Conservation (phyloP, 164 flowering plant genomes). For the Nymphaea colorata region DNA sequence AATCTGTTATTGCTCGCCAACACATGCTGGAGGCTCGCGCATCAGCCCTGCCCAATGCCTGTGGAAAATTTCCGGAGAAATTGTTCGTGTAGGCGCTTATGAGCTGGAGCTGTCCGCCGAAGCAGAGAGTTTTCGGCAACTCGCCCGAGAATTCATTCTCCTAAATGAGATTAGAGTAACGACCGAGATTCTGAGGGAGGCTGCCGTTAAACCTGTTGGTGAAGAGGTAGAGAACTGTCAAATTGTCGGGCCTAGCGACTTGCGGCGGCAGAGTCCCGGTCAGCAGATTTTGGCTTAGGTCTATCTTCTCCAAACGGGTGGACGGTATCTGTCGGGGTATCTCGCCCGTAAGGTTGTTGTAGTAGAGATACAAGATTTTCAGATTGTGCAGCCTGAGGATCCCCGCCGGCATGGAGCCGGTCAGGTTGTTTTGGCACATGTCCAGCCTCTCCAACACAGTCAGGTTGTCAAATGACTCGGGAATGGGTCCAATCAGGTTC, state of each 20-base stretch:
- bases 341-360: conserved; percentile 43
- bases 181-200: conserved; percentile 35
- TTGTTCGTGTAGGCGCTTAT: conserved; percentile 43
- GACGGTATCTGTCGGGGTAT: conserved; percentile 31
- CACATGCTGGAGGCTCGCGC: conserved; percentile 23
- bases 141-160: conserved; percentile 27
- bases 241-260: conserved; percentile 28
- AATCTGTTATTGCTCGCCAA: conserved; percentile 30
- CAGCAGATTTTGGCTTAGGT: conserved; percentile 38
- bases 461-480: conserved; percentile 22
- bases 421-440: conserved; percentile 15
- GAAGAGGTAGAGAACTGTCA: conserved; percentile 23
- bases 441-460: conserved; percentile 32
- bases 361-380: conserved; percentile 21
- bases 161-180: conserved; percentile 22
- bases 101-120: conserved; percentile 22
- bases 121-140: conserved; percentile 35
- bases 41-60: conserved; percentile 39
- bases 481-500: conserved; percentile 50
- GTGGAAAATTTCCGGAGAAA: conserved; percentile 48
- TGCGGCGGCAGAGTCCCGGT: conserved; percentile 49
- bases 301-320: conserved; percentile 25
- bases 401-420: conserved; percentile 13
- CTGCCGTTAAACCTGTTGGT: conserved; percentile 34
- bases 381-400: conserved; percentile 45